phyloP scores from a whole-genome alignment of 1,139 yeast genomes.

The Hansenula sp. region DNA sequence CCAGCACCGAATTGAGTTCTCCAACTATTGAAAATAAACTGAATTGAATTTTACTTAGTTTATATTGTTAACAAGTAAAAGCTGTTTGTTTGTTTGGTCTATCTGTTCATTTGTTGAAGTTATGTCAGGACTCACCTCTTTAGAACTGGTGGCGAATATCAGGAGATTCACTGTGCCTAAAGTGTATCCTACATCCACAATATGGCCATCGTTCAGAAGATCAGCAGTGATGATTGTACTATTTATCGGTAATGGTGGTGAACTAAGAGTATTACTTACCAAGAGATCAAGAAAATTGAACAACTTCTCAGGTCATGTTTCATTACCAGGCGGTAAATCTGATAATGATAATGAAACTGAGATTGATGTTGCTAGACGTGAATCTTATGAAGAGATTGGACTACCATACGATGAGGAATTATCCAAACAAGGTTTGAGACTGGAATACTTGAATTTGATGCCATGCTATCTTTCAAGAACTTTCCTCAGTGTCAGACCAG shows the following conservation, averaged over 20 bases:
- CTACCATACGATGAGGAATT: slow-evolving; percentile 48
- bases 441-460: slow-evolving; percentile 55
- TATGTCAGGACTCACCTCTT: neutral
- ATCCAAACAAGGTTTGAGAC: slow-evolving; percentile 42
- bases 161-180: slow-evolving; percentile 13
- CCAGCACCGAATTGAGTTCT: too few species aligned
- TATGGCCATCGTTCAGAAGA: slow-evolving; percentile 46
- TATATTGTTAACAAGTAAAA: too few species aligned
- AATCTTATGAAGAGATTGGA: slow-evolving; percentile 86
- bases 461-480: slow-evolving; percentile 81
- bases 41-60: too few species aligned
- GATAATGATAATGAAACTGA: slow-evolving; percentile 63
- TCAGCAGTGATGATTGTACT: slow-evolving; percentile 74
- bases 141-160: slow-evolving; percentile 17
- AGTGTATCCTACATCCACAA: slow-evolving; percentile 22
- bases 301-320: slow-evolving; percentile 82
- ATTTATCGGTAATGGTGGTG: slow-evolving; percentile 69
- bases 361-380: slow-evolving; percentile 74
- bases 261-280: slow-evolving; percentile 71
- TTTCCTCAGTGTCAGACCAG: slow-evolving; percentile 77
- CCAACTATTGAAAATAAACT: too few species aligned
- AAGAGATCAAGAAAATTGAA: slow-evolving; percentile 66
- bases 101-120: neutral
- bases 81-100: too few species aligned
- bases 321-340: slow-evolving; percentile 88